Evolutionary conservation across 2,329 filamentous ascomycete species (phyloP).

Genomic region (Cercospora sp.): DNA sequence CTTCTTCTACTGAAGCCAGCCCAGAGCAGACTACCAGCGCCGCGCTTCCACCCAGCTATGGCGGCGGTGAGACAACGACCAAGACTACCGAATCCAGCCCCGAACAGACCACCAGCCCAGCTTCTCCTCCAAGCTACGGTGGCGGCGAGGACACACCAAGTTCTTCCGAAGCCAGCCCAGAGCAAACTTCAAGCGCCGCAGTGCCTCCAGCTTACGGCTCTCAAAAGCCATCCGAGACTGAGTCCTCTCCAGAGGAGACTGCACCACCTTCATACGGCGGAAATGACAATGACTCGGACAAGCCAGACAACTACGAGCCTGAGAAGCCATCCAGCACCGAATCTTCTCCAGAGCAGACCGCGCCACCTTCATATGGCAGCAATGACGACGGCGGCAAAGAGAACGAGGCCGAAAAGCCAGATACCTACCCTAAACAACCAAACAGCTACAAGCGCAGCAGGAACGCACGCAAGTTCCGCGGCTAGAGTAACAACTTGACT

Average conservation of each 20-base stretch:
- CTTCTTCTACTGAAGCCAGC: background rate
- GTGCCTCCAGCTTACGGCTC: background rate
- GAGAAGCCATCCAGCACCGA: background rate
- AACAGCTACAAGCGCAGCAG: background rate
- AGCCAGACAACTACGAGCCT: background rate
- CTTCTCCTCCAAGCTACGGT: slow-evolving; percentile 1
- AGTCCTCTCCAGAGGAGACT: background rate
- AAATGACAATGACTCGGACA: background rate
- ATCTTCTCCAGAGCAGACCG: background rate
- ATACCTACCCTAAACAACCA: background rate
- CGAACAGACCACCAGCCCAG: background rate
- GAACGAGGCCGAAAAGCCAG: background rate
- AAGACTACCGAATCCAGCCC: background rate
- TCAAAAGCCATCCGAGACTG: background rate
- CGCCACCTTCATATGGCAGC: background rate
- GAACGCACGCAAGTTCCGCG: background rate
- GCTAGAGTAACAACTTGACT: background rate
- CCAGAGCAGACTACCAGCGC: background rate
- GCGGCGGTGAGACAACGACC: background rate
- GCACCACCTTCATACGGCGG: background rate
- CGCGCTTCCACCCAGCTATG: background rate
- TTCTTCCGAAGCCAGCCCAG: background rate
- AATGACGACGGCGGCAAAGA: background rate
- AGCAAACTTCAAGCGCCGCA: background rate
- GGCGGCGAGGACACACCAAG: background rate